Evolutionary conservation across 2,329 filamentous ascomycete species (phyloP).

Genomic region (Exophiala dermatitidis): DNA sequence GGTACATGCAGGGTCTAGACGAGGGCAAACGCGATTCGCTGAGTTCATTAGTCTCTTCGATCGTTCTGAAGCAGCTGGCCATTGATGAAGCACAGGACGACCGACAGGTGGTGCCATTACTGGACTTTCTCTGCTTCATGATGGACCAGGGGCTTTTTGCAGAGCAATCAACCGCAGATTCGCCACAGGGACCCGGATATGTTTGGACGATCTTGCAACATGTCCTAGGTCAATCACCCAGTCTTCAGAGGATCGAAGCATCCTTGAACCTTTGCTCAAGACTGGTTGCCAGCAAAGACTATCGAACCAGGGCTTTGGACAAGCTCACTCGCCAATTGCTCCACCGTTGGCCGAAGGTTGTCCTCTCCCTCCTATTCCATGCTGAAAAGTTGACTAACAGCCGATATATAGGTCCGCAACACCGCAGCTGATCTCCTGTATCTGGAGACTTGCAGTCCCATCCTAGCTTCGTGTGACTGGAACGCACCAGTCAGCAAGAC

Average conservation of each 20-base stretch:
- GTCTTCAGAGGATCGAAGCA: constrained; percentile 72
- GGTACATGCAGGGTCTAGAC: constrained; percentile 24
- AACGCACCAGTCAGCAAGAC: constrained; percentile 16
- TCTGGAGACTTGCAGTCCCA: constrained; percentile 16
- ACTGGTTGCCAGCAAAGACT: constrained; percentile 7
- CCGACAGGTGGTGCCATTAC: constrained; percentile 62
- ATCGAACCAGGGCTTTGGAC: constrained; percentile 17
- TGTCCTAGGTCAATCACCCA: constrained; percentile 73
- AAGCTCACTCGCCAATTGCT: constrained; percentile 24
- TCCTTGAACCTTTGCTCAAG: constrained; percentile 67
- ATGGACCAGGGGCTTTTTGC: constrained; percentile 52
- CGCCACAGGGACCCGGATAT: constrained; percentile 36
- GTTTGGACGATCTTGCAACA: constrained; percentile 67
- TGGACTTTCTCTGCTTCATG: constrained; percentile 72
- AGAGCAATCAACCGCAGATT: not conserved
- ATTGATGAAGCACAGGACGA: constrained; percentile 53
- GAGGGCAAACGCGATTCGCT: not conserved
- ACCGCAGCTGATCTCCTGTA: constrained; percentile 24
- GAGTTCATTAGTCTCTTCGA: constrained; percentile 38
- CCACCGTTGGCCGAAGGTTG: constrained; percentile 25
- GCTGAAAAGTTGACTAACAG: not conserved
- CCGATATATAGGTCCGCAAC: constrained; percentile 16
- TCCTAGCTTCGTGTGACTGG: constrained; percentile 23
- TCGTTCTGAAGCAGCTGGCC: constrained; percentile 49
- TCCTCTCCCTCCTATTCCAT: not conserved